Evolutionary conservation across 2,329 filamentous ascomycete genomes (phyloP), one percentile per base, ranked within the genome.

Genomic region (Fonsecaea nubica): DNA sequence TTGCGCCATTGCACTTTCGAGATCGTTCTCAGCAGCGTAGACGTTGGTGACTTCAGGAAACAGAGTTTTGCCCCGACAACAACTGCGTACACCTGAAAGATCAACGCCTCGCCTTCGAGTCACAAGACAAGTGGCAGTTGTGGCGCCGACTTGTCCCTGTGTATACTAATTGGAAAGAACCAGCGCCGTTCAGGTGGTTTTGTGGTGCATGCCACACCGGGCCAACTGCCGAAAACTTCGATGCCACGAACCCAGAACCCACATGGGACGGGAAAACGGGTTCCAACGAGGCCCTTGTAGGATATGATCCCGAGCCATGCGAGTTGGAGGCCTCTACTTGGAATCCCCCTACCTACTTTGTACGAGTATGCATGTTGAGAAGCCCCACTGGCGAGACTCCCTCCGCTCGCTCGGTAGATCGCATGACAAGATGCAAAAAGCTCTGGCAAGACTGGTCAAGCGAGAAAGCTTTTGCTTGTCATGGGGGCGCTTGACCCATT

Each of bases 351-450:
- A 32, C 30, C 30, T 32, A 32, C 30, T 32, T 32, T 32, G 30
- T 4, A 32, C 30, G 30, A 40, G 12, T 40, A 50, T 50, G 18
- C 8, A 50, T 25, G 45, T 50, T 21, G 8, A 30, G 18, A 25
- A 59, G 57, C 57, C 57, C 57, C 40, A 59, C 57, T 7, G 21
- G 18, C 21, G 18, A 50, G 45, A 50, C 18, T 12, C 45, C 25
- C 18, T 50, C 21, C 10, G 18, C 36, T 40, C 10, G 15, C n/a
- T 18, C 42, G 42, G 57, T 59, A 45, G 57, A 59, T 50, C 30
- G 40, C 15, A 59, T 9, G 42, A 7, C 21, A 45, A 6, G 3
- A 52, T 35, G 18, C 12, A 35, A 33, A 32, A 25, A n/a, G 5
- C 38, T 3, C 5, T 40, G 38, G 38, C 13, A 15, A 5, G 10